phyloP scores from a whole-genome alignment of 768 basidiomycete genomes.

The Rhizopogon roseolus region DNA sequence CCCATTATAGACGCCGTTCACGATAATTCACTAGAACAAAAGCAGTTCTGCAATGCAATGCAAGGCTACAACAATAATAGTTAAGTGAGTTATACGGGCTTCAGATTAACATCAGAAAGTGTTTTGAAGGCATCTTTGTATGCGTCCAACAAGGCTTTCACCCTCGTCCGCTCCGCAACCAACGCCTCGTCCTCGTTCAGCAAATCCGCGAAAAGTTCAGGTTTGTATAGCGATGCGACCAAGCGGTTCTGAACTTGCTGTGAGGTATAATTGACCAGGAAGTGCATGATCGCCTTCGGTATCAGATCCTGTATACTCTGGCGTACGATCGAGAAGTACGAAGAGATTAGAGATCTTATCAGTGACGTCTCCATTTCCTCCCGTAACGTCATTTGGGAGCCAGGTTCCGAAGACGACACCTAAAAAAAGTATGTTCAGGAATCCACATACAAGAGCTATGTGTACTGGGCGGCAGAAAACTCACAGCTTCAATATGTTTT shows the following conservation, averaged over 20 bases:
- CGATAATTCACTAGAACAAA: not conserved
- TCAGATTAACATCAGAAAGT: conserved; percentile 76
- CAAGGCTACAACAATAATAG: not conserved
- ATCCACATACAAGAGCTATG: conserved; percentile 1
- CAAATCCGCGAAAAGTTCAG: conserved; percentile 85
- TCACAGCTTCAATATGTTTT: conserved; percentile 94
- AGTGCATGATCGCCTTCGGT: conserved; percentile 98
- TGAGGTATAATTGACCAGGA: conserved; percentile 94
- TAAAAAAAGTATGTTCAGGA: conserved; percentile 22
- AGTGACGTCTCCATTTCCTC: conserved; percentile 97
- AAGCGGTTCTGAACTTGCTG: conserved; percentile 95
- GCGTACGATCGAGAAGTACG: conserved; percentile 94
- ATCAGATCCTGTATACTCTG: conserved; percentile 96
- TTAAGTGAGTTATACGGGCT: conserved; percentile 38
- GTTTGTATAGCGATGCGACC: conserved; percentile 93
- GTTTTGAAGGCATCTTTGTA: conserved; percentile 94
- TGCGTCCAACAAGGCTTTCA: conserved; percentile 92
- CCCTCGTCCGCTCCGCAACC: conserved; percentile 87
- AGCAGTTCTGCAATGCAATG: not conserved
- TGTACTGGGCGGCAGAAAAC: conserved; percentile 26
- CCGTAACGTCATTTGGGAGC: conserved; percentile 60
- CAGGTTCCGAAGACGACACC: conserved; percentile 54
- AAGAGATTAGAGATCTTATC: conserved; percentile 90
- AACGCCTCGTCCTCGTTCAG: conserved; percentile 94
- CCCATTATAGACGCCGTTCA: not conserved